Conservation (phyloP, 768 basidiomycete species). For the Suillus discolor region DNA sequence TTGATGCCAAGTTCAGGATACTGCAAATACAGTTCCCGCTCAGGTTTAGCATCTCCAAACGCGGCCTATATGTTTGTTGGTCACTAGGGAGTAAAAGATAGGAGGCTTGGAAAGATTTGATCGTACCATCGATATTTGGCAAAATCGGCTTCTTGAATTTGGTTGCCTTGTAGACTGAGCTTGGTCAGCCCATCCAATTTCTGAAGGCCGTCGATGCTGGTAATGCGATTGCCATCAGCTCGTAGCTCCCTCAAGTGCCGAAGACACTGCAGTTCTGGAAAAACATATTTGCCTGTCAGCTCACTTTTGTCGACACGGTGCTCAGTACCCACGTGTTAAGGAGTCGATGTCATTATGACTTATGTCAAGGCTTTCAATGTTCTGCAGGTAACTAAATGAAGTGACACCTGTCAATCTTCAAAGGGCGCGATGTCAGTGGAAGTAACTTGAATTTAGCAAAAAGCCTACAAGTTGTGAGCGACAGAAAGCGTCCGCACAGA, state of each 20-base stretch:
- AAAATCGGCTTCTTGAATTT: slow-evolving; percentile 64
- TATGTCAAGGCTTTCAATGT: slow-evolving; percentile 89
- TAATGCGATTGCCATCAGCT: slow-evolving; percentile 85
- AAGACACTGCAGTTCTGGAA: slow-evolving; percentile 78
- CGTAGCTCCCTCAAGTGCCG: slow-evolving; percentile 86
- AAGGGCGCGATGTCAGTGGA: slow-evolving; percentile 18
- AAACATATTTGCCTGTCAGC: not conserved
- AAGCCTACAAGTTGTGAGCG: slow-evolving; percentile 66
- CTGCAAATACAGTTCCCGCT: slow-evolving; percentile 70
- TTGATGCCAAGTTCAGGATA: slow-evolving; percentile 60
- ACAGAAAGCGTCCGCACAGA: slow-evolving; percentile 77
- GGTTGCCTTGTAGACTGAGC: slow-evolving; percentile 79
- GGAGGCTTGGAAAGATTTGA: slow-evolving; percentile 10
- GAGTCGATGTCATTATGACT: slow-evolving; percentile 90
- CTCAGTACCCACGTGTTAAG: slow-evolving; percentile 67
- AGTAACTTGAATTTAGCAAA: slow-evolving; percentile 13
- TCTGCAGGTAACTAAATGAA: slow-evolving; percentile 83
- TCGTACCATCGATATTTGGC: slow-evolving; percentile 64
- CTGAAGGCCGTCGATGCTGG: slow-evolving; percentile 73
- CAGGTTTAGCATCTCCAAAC: slow-evolving; percentile 82
- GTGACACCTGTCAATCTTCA: slow-evolving; percentile 81
- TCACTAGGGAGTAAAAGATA: slow-evolving; percentile 16
- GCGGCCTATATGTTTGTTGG: slow-evolving; percentile 37
- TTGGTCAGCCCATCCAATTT: slow-evolving; percentile 81
- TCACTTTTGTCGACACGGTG: not conserved